phyloP scores from a whole-genome alignment of 106 monocot genomes.

The Allium cepa region DNA sequence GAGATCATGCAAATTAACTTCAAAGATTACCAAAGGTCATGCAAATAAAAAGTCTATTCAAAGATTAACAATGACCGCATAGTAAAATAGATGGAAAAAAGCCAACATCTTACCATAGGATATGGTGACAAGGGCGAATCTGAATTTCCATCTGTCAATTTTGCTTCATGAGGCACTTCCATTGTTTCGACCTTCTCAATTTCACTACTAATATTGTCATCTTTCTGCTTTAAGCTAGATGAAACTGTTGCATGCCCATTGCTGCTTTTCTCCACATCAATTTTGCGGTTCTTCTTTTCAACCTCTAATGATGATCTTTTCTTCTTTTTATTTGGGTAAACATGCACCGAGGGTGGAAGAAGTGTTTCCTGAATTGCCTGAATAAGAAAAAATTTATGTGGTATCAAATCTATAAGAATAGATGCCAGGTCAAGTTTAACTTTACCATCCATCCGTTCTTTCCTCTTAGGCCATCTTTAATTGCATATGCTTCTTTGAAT shows the following conservation, averaged over 20 bases:
- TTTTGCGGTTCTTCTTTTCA: constrained; percentile 1
- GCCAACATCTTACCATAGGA: background rate
- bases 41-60: background rate
- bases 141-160: constrained; percentile 2
- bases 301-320: constrained; percentile 10
- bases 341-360: constrained; percentile 77
- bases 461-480: constrained; percentile 87
- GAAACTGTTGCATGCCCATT: constrained; percentile 16
- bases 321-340: constrained; percentile 63
- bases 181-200: background rate
- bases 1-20: background rate
- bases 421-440: background rate
- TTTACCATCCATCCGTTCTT: constrained; percentile 94
- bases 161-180: background rate
- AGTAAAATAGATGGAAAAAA: background rate
- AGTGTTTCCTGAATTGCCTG: constrained; percentile 74
- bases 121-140: background rate
- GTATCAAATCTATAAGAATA: background rate
- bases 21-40: background rate
- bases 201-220: constrained; percentile 1
- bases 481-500: constrained; percentile 92
- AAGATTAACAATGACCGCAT: background rate
- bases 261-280: constrained; percentile 7
- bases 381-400: background rate
- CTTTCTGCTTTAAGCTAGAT: constrained; percentile 4